These are phyloP conservation scores for Claviceps pusilla DNA, from an alignment of 2,329 filamentous ascomycete species.

Conservation along the genomic window DNA sequence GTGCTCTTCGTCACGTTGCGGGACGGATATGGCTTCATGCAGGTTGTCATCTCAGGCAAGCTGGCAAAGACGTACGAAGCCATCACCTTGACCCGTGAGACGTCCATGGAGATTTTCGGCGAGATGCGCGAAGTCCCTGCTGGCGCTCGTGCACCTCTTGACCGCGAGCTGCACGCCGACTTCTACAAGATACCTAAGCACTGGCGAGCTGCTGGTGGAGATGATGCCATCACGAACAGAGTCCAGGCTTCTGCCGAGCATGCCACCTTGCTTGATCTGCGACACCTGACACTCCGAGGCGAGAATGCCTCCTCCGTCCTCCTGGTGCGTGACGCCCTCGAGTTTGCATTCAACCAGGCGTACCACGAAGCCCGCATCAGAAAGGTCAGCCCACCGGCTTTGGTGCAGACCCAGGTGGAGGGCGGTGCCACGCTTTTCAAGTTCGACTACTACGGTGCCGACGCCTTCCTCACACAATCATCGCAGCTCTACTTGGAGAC, in stretches of 20 bases:
- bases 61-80: conserved; percentile 87
- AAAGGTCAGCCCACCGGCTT: conserved; percentile 76
- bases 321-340: conserved; percentile 68
- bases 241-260: conserved; percentile 39
- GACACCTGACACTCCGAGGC: conserved; percentile 72
- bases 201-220: conserved; percentile 59
- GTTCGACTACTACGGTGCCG: conserved; percentile 77
- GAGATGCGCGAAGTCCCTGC: conserved; percentile 70
- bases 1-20: conserved; percentile 74
- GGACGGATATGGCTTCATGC: conserved; percentile 49
- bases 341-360: conserved; percentile 63
- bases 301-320: conserved; percentile 75
- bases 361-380: conserved; percentile 65
- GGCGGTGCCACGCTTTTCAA: conserved; percentile 83
- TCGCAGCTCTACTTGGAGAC: conserved; percentile 97
- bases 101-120: conserved; percentile 70
- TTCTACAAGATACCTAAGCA: conserved; percentile 64
- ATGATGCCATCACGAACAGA: conserved; percentile 80
- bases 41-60: conserved; percentile 45
- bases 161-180: conserved; percentile 81
- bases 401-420: conserved; percentile 92
- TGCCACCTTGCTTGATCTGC: conserved; percentile 57
- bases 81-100: conserved; percentile 70
- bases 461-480: conserved; percentile 88
- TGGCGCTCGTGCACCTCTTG: conserved; percentile 63